Conservation (phyloP, 352 stramenopile genomes). For the Bremia lactucae region DNA sequence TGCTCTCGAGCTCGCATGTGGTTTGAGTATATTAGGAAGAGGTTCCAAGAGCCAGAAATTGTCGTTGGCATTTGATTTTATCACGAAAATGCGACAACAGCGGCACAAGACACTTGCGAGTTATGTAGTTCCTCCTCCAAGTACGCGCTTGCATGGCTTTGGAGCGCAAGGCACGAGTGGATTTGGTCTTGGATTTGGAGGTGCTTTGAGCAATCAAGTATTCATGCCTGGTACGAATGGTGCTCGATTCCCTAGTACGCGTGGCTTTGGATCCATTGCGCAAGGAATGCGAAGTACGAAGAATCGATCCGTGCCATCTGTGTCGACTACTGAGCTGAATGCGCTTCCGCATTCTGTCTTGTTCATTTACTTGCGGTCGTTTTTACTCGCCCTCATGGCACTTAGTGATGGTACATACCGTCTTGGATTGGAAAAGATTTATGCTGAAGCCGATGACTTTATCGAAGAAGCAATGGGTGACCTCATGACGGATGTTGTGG, state of each 20-base stretch:
- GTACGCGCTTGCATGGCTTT: constrained; percentile 20
- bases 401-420: constrained; percentile 79
- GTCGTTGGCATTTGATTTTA: constrained; percentile 78
- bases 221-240: constrained; percentile 30
- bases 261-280: constrained; percentile 24
- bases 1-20: constrained; percentile 74
- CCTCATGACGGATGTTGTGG: constrained; percentile 67
- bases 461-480: constrained; percentile 81
- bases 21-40: constrained; percentile 74
- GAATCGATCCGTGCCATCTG: constrained; percentile 19
- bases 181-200: constrained; percentile 24
- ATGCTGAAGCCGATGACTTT: constrained; percentile 76
- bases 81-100: constrained; percentile 76
- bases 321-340: constrained; percentile 36
- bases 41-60: constrained; percentile 84
- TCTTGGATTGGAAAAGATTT: constrained; percentile 77
- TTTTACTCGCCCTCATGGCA: constrained; percentile 76
- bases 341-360: constrained; percentile 69
- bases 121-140: constrained; percentile 34
- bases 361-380: constrained; percentile 80
- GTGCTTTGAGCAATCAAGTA: constrained; percentile 32
- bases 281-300: constrained; percentile 18
- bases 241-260: constrained; percentile 51
- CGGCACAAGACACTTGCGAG: constrained; percentile 58
- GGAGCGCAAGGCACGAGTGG: constrained; percentile 15